Conservation (phyloP, 306 rosid genomes). For the Gynostemma pentaphyllum region DNA sequence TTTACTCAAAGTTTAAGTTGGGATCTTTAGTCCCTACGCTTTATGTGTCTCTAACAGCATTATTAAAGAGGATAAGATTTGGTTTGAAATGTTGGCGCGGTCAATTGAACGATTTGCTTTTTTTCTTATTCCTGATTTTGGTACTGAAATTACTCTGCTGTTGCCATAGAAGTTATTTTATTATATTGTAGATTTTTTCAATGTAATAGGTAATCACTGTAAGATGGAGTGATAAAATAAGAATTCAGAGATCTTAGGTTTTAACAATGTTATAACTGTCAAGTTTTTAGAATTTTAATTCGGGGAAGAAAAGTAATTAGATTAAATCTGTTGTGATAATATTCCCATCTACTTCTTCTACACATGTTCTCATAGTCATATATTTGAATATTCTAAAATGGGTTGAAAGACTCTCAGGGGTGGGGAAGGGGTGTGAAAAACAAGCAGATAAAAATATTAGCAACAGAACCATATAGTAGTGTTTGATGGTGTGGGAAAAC, state of each 20-base stretch:
- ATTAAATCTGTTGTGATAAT: background rate
- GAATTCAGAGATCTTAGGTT: background rate
- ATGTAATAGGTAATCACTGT: too few relatives aligned
- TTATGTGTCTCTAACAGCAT: background rate
- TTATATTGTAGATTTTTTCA: background rate
- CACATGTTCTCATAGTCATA: background rate
- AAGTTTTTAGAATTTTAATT: background rate
- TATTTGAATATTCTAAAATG: background rate
- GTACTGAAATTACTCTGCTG: background rate
- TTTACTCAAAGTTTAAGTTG: background rate
- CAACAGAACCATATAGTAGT: background rate
- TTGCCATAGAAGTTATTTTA: background rate
- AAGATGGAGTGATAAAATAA: background rate
- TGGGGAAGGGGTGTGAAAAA: background rate
- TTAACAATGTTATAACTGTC: background rate
- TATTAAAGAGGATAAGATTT: background rate
- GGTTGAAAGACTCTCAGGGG: background rate
- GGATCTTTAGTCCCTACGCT: background rate
- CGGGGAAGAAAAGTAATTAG: background rate
- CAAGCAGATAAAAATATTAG: background rate
- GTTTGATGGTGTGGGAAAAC: too few relatives aligned
- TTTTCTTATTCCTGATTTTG: background rate
- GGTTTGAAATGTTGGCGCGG: background rate
- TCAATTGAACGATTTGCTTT: background rate
- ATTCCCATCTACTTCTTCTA: background rate